Evolutionary conservation across 2,329 filamentous ascomycete genomes (phyloP).

Genomic region (Diaporthe caulivora): DNA sequence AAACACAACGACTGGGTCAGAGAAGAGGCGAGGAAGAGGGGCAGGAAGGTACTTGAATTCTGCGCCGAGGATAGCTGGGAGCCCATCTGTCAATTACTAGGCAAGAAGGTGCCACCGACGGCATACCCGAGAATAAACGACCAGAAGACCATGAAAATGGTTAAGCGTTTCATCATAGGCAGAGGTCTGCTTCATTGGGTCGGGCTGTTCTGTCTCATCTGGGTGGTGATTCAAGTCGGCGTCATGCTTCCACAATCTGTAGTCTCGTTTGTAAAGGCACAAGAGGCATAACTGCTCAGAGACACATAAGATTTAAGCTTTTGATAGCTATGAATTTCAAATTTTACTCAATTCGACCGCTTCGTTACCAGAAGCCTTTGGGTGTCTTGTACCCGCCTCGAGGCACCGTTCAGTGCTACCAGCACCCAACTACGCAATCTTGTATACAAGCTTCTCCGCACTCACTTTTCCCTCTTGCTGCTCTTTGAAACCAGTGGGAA

Average conservation of each 20-base stretch:
- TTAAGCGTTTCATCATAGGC: constrained; percentile 32
- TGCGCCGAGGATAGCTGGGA: constrained; percentile 33
- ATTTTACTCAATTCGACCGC: not conserved
- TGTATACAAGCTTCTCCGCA: constrained; percentile 51
- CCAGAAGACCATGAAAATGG: constrained; percentile 38
- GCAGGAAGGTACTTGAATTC: constrained; percentile 33
- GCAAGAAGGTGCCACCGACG: not conserved
- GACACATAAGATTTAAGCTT: not conserved
- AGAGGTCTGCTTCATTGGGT: constrained; percentile 35
- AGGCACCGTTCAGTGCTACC: not conserved
- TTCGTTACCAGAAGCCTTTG: not conserved
- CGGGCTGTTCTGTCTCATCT: constrained; percentile 11
- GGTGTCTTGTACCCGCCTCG: too few relatives aligned
- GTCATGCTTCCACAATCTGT: constrained; percentile 20
- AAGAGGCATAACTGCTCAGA: not conserved
- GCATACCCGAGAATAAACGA: constrained; percentile 36
- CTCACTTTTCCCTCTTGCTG: constrained; percentile 48
- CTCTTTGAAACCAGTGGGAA: constrained; percentile 45
- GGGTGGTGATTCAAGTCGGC: constrained; percentile 18
- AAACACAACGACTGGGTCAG: constrained; percentile 36
- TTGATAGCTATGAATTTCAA: not conserved
- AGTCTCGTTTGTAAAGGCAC: constrained; percentile 29
- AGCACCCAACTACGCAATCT: constrained; percentile 39
- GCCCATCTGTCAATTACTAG: constrained; percentile 33
- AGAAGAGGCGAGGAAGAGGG: constrained; percentile 33